These are phyloP conservation scores for Saccharata proteae DNA, from an alignment of 2,329 filamentous ascomycete genomes.

Conservation along the genomic window DNA sequence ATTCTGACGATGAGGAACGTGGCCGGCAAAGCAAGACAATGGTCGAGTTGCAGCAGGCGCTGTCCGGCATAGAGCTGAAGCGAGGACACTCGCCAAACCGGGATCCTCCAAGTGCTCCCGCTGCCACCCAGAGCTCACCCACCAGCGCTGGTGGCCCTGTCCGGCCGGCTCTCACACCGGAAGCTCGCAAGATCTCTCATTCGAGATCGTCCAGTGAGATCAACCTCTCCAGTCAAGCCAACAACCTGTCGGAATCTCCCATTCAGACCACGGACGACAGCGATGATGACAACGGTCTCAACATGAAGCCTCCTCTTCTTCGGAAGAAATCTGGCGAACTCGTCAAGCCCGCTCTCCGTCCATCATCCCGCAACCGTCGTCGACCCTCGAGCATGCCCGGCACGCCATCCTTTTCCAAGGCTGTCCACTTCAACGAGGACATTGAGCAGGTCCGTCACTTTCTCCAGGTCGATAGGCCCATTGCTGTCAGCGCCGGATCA, in stretches of 20 bases:
- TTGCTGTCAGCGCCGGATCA: constrained; percentile 90
- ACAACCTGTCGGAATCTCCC: constrained; percentile 26
- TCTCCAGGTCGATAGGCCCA: constrained; percentile 79
- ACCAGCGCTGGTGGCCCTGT: not conserved
- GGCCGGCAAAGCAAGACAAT: constrained; percentile 34
- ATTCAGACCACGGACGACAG: constrained; percentile 27
- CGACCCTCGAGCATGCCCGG: constrained; percentile 95
- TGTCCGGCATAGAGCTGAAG: constrained; percentile 64
- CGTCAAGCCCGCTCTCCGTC: constrained; percentile 79
- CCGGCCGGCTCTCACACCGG: constrained; percentile 35
- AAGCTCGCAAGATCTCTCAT: constrained; percentile 49
- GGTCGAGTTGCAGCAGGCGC: constrained; percentile 65
- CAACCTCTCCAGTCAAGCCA: constrained; percentile 33
- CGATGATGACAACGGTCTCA: constrained; percentile 40
- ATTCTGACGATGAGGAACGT: constrained; percentile 74
- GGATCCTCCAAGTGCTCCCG: constrained; percentile 11
- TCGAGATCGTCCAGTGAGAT: constrained; percentile 49
- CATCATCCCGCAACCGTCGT: constrained; percentile 52
- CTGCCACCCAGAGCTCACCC: constrained; percentile 13
- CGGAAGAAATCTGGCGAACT: constrained; percentile 97
- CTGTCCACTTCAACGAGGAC: constrained; percentile 96
- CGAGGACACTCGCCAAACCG: constrained; percentile 45
- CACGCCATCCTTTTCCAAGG: constrained; percentile 89
- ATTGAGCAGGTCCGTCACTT: constrained; percentile 95
- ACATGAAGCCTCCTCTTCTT: constrained; percentile 75